phyloP scores from a whole-genome alignment of 2,329 filamentous ascomycete species.

The Fusarium equiseti region DNA sequence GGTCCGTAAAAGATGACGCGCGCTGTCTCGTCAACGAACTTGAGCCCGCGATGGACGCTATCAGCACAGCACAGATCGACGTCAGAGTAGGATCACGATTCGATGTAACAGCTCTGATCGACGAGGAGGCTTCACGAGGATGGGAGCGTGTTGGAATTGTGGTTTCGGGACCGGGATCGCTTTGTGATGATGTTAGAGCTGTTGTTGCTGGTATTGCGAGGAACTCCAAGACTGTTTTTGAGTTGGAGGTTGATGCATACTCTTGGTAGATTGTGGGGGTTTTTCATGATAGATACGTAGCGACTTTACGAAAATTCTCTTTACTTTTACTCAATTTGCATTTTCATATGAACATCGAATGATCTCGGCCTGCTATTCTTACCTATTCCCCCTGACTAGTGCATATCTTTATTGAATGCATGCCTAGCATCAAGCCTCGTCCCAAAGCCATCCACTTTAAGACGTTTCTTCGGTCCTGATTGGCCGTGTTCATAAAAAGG shows the following conservation, averaged over 20 bases:
- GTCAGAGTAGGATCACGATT: slow-evolving; percentile 13
- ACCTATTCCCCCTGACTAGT: not conserved
- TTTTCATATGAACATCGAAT: not conserved
- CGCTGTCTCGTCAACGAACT: slow-evolving; percentile 20
- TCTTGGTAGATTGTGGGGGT: not conserved
- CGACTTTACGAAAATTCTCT: not conserved
- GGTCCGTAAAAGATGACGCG: slow-evolving; percentile 8
- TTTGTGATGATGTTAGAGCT: slow-evolving; percentile 12
- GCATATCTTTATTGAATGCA: no score
- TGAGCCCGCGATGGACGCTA: slow-evolving; percentile 8
- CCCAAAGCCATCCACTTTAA: not conserved
- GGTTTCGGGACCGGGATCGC: slow-evolving; percentile 12
- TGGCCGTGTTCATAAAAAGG: not conserved
- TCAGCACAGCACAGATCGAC: not conserved
- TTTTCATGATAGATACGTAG: not conserved
- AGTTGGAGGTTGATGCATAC: slow-evolving; percentile 23
- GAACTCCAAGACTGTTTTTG: slow-evolving; percentile 13
- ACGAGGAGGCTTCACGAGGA: slow-evolving; percentile 6
- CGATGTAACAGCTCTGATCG: not conserved
- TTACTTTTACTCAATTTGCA: not conserved
- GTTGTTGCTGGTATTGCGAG: slow-evolving; percentile 15
- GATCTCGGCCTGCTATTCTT: no score
- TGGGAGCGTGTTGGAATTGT: slow-evolving; percentile 23
- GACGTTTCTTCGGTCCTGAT: rapidly evolving
- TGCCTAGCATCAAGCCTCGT: not conserved